Percentiles rank a stretch among this genome's conserved stretches.
phyloP scores from a whole-genome alignment of 2,329 filamentous ascomycete species.

The Colletotrichum shisoi region DNA sequence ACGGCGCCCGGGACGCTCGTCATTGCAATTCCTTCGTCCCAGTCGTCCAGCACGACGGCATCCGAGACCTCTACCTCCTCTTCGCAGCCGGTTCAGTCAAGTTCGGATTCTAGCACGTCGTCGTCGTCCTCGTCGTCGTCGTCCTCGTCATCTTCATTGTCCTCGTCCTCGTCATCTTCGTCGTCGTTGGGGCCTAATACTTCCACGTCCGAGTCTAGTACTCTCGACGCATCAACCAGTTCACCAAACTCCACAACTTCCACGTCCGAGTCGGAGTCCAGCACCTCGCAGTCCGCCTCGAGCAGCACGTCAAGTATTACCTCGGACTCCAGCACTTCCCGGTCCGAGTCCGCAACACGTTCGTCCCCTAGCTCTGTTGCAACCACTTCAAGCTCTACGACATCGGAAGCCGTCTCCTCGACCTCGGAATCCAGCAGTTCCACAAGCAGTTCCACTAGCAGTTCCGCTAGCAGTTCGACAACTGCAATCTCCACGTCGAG shows the following conservation, averaged over 20 bases:
- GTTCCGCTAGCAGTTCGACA: not conserved
- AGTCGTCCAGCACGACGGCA: not conserved
- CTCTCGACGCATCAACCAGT: too few species aligned
- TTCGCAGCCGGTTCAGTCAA: not conserved
- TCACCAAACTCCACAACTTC: not conserved
- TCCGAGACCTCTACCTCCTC: not conserved
- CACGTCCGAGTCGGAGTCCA: not conserved
- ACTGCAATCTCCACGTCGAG: not conserved
- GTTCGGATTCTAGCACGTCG: not conserved
- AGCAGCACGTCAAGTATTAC: not conserved
- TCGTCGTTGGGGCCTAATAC: not conserved
- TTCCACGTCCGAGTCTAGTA: not conserved
- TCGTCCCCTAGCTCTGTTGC: not conserved
- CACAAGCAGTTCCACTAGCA: not conserved
- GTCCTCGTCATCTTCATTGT: not conserved
- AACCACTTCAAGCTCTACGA: not conserved
- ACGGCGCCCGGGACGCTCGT: slow-evolving; percentile 8
- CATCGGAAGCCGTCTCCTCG: not conserved
- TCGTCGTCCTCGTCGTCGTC: too few species aligned
- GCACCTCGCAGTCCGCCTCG: not conserved
- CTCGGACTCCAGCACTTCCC: not conserved
- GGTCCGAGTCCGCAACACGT: too few species aligned
- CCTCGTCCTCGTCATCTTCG: too few species aligned
- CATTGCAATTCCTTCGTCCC: not conserved
- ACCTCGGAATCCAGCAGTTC: not conserved